A percentile compares a stretch with the other conserved stretches of the same genome.
Evolutionary conservation across 2,329 filamentous ascomycete genomes (phyloP).

Genomic region (Colletotrichum tabaci): DNA sequence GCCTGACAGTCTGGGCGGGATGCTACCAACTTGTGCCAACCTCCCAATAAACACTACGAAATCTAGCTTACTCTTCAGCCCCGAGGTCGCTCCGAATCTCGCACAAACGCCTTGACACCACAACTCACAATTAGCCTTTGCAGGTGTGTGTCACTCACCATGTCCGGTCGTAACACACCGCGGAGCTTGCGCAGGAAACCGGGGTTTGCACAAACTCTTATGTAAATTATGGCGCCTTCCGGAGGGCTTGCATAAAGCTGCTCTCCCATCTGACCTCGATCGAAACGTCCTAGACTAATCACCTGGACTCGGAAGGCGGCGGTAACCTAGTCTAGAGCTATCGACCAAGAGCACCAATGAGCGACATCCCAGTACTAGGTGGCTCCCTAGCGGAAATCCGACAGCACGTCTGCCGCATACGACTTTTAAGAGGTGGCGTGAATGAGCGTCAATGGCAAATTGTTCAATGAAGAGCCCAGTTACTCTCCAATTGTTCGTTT

Average conservation of each 20-base stretch:
- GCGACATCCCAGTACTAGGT: background rate
- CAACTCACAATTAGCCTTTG: conserved; percentile 30
- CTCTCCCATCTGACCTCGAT: conserved; percentile 36
- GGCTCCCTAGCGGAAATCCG: background rate
- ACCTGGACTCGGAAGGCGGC: conserved; percentile 29
- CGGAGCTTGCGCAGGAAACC: conserved; percentile 8
- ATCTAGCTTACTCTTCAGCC: conserved; percentile 26
- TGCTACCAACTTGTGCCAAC: conserved; percentile 1
- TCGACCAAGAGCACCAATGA: conserved; percentile 1
- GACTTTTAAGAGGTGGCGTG: conserved; percentile 1
- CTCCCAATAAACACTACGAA: conserved; percentile 9
- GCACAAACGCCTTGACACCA: conserved; percentile 32
- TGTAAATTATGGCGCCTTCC: conserved; percentile 25
- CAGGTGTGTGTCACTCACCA: conserved; percentile 19
- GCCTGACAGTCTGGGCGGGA: conserved; percentile 29
- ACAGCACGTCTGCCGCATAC: background rate
- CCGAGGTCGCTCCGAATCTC: conserved; percentile 41
- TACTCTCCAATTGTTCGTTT: background rate
- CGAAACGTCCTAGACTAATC: conserved; percentile 32
- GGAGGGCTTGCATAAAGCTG: conserved; percentile 29
- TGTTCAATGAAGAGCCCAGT: conserved; percentile 10
- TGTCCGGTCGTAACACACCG: background rate
- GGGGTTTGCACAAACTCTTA: conserved; percentile 32
- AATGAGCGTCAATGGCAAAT: conserved; percentile 5
- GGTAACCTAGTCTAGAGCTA: conserved; percentile 32